Conservation (phyloP, 257 asterid species). For the Dorcoceras hygrometricum region DNA sequence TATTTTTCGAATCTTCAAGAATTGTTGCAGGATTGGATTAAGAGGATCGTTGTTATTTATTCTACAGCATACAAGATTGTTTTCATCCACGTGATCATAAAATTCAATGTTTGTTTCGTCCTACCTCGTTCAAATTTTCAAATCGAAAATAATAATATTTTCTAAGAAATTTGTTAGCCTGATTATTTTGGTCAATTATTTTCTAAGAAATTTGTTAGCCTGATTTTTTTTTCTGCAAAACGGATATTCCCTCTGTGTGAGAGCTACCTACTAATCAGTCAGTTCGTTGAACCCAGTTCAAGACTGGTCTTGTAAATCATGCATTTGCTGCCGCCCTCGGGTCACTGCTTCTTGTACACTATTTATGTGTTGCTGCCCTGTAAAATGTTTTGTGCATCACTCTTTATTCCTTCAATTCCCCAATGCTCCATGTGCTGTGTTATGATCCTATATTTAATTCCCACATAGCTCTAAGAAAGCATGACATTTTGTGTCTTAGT, state of each 20-base stretch:
- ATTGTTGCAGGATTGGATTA: too few relatives aligned
- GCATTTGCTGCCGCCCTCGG: conserved; percentile 96
- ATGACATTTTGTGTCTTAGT: conserved; percentile 11
- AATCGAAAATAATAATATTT: too few relatives aligned
- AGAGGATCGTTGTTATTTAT: too few relatives aligned
- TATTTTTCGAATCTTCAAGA: too few relatives aligned
- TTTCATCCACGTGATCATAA: too few relatives aligned
- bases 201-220: too few relatives aligned
- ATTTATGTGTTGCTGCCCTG: conserved; percentile 10
- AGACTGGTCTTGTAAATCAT: conserved; percentile 89
- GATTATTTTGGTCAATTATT: too few relatives aligned
- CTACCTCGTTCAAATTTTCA: too few relatives aligned
- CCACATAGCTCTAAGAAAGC: neutral
- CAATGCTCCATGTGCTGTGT: neutral
- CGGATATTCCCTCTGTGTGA: conserved; percentile 82
- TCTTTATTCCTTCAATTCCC: conserved; percentile 1
- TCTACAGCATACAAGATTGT: too few relatives aligned
- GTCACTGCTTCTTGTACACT: conserved; percentile 77
- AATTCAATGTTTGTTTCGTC: too few relatives aligned
- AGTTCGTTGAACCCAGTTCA: conserved; percentile 94
- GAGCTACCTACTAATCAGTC: conserved; percentile 69
- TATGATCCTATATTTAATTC: neutral
- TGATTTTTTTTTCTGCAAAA: too few relatives aligned
- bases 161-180: too few relatives aligned
- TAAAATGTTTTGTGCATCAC: neutral